Evolutionary conservation across 805 yeast species (phyloP), one percentile per base, ranked within the genome.

Genomic region (Starmerella kuoi): DNA sequence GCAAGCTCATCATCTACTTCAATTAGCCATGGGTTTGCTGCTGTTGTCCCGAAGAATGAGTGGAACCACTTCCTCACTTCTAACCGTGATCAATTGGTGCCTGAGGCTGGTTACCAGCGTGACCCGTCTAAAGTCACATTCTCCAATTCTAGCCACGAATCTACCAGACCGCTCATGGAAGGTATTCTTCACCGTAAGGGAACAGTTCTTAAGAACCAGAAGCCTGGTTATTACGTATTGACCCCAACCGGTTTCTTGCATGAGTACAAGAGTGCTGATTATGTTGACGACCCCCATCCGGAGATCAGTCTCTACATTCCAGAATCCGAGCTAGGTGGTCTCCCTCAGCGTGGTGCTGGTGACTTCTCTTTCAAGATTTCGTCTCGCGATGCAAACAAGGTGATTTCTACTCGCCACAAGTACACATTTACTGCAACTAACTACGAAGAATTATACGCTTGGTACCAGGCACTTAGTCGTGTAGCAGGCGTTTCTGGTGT

Each of bases 171-270:
- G 3, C 56, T 70, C 19, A 57, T 72, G 12, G 74, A 69, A 49
- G 77, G 77, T 26, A 47, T 62, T 14, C 54, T 72, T 27, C 57
- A 57, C 46, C 65, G 69, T 41, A 70, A 69, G 55, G 70, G 73
- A 3, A 56, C 59, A 26, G 44, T 73, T 20, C 52, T 61, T 40
- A 67, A 68, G 50, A 58, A 62, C 41, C 69, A 65, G 54, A 58
- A 60, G 39, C 57, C 72, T 2, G 66, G 63, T 11, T 66, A 63
- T 49, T 73, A 63, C 55, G 77, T 69, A 32, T 59, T 72, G 31
- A 66, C 77, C 4, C 68, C 65, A 26, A 46, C 72, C 0, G 61
- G 66, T 19, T 69, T 61, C 52, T 50, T 72, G 22, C 66, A 67
- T 44, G 71, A 69, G 46, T 48, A 32, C 56, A 67, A 66, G 44